These are phyloP conservation scores for Fusarium begoniae DNA, from an alignment of 2,329 filamentous ascomycete species.

Conservation along the genomic window DNA sequence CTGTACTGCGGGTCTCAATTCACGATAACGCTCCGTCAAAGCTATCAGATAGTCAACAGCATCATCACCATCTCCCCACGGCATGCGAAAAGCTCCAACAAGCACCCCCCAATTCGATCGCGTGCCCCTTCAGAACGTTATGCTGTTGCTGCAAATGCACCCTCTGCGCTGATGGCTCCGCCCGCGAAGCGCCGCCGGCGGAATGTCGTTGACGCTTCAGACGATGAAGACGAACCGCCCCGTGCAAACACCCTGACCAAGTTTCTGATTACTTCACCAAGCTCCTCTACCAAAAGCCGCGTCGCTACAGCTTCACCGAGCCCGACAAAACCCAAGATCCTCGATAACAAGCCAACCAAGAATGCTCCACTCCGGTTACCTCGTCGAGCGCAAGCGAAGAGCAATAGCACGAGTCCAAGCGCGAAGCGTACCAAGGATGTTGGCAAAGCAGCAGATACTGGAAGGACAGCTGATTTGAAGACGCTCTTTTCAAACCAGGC, in stretches of 20 bases:
- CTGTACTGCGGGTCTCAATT: slow-evolving; percentile 26
- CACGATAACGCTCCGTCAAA: slow-evolving; percentile 29
- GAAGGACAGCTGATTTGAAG: slow-evolving; percentile 65
- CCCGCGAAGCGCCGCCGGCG: slow-evolving; percentile 67
- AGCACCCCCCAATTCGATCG: neutral
- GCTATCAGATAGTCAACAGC: slow-evolving; percentile 30
- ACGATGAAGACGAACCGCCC: slow-evolving; percentile 59
- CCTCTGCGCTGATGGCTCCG: slow-evolving; percentile 61
- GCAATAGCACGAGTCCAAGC: slow-evolving; percentile 45
- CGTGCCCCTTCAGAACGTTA: slow-evolving; percentile 33
- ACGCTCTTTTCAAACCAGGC: slow-evolving; percentile 70
- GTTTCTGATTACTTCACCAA: slow-evolving; percentile 64
- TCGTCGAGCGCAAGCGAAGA: slow-evolving; percentile 44
- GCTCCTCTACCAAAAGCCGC: slow-evolving; percentile 48
- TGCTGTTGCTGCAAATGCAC: slow-evolving; percentile 40
- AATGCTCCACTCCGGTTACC: slow-evolving; percentile 33
- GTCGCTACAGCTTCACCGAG: slow-evolving; percentile 53
- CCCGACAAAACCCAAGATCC: slow-evolving; percentile 48
- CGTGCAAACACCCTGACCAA: slow-evolving; percentile 60
- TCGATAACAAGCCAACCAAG: slow-evolving; percentile 34
- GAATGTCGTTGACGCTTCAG: slow-evolving; percentile 61
- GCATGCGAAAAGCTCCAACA: neutral
- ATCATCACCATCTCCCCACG: slow-evolving; percentile 18
- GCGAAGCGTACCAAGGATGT: slow-evolving; percentile 52
- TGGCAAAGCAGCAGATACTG: slow-evolving; percentile 58